Percentiles rank a stretch among this genome's conserved stretches.
These are phyloP conservation scores for Blepharisma stoltei DNA, from an alignment of 73 alveolate species.

Conservation along the genomic window DNA sequence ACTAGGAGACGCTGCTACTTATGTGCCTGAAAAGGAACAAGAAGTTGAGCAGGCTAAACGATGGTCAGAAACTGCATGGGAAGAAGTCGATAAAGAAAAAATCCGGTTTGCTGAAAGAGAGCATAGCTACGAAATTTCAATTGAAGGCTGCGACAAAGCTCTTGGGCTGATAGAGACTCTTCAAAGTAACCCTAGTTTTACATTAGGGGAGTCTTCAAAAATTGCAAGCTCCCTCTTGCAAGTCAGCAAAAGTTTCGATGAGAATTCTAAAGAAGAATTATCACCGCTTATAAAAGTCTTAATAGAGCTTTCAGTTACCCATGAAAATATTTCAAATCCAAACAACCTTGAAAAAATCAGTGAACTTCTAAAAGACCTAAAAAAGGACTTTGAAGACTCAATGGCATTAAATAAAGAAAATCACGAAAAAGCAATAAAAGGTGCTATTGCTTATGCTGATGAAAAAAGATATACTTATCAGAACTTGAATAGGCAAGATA, in stretches of 20 bases:
- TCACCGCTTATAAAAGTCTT: background rate
- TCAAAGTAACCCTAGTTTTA: background rate
- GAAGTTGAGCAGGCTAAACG: background rate
- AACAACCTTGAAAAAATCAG: background rate
- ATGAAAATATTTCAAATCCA: background rate
- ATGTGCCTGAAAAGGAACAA: constrained; percentile 10
- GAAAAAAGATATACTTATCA: background rate
- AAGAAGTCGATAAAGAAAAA: background rate
- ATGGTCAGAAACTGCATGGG: constrained; percentile 9
- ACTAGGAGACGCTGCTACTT: background rate
- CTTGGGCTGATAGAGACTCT: background rate
- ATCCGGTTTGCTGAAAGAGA: background rate
- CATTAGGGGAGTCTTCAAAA: background rate
- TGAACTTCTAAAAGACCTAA: background rate
- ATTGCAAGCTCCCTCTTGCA: background rate
- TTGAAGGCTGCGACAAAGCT: background rate
- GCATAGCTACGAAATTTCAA: background rate
- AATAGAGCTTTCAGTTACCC: background rate
- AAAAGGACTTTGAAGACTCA: background rate
- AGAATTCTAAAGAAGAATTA: background rate
- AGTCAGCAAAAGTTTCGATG: background rate
- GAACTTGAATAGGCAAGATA: background rate
- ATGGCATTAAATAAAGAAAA: background rate
- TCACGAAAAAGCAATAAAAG: background rate
- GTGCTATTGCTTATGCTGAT: constrained; percentile 6